These are phyloP conservation scores for Trametopsis cervina DNA, from an alignment of 768 basidiomycete species.

Conservation along the genomic window DNA sequence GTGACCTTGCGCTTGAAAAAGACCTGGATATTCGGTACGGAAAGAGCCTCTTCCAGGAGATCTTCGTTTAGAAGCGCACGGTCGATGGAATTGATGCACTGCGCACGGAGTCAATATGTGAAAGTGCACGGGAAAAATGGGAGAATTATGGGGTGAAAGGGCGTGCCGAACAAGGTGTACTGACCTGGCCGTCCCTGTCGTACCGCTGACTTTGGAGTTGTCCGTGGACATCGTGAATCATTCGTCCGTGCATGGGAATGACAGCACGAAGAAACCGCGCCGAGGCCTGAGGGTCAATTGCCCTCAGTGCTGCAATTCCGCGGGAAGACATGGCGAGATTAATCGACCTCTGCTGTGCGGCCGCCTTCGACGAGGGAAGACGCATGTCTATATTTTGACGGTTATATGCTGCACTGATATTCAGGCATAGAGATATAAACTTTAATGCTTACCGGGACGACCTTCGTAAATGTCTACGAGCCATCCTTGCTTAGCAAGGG, in stretches of 20 bases:
- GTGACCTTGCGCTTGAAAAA: constrained; percentile 80
- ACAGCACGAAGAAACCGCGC: constrained; percentile 66
- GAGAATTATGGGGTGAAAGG: background rate
- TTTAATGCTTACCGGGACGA: constrained; percentile 52
- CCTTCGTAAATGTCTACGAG: constrained; percentile 72
- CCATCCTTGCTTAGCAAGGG: constrained; percentile 86
- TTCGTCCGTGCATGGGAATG: constrained; percentile 92
- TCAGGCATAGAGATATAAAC: constrained; percentile 4
- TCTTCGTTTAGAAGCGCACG: constrained; percentile 81
- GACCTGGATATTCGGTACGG: constrained; percentile 52
- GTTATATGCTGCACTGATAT: background rate
- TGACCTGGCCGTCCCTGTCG: constrained; percentile 82
- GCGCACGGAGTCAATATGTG: constrained; percentile 15
- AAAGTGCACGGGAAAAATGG: constrained; percentile 16
- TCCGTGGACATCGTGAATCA: constrained; percentile 81
- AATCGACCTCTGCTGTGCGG: constrained; percentile 78
- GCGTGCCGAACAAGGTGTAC: constrained; percentile 21
- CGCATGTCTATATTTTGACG: constrained; percentile 55
- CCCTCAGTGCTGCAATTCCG: constrained; percentile 81
- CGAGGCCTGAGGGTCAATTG: constrained; percentile 66
- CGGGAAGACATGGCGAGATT: constrained; percentile 94
- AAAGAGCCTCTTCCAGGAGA: constrained; percentile 71
- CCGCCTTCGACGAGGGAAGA: constrained; percentile 58
- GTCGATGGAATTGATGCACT: constrained; percentile 95
- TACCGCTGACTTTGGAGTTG: constrained; percentile 78